Conservation (phyloP, 768 basidiomycete species). For the Suillus tomentosus region DNA sequence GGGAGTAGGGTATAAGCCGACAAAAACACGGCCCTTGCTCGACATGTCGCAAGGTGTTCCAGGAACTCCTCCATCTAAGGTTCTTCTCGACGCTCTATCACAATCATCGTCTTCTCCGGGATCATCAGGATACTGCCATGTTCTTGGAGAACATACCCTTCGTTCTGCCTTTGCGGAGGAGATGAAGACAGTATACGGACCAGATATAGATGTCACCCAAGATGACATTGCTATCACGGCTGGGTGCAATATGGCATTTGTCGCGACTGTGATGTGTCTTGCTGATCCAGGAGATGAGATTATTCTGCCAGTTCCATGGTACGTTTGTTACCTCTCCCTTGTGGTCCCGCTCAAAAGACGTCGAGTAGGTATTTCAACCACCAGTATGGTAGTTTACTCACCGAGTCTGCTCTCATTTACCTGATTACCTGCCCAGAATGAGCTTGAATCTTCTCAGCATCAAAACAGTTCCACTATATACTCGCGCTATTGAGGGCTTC, state of each 20-base stretch:
- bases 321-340: constrained; percentile 8
- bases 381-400: constrained; percentile 37
- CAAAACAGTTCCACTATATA: constrained; percentile 55
- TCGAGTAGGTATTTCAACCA: constrained; percentile 65
- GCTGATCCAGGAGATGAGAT: constrained; percentile 73
- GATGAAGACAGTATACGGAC: constrained; percentile 61
- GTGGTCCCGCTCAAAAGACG: neutral
- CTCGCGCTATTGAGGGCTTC: constrained; percentile 54
- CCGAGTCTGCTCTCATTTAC: constrained; percentile 6
- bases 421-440: constrained; percentile 50
- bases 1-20: constrained; percentile 46
- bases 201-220: constrained; percentile 44
- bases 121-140: constrained; percentile 58
- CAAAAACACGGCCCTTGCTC: constrained; percentile 52
- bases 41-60: constrained; percentile 80
- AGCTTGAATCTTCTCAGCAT: constrained; percentile 64
- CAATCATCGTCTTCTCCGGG: constrained; percentile 42
- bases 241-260: constrained; percentile 75
- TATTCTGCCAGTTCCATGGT: constrained; percentile 75
- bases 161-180: constrained; percentile 57
- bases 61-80: constrained; percentile 58
- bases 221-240: constrained; percentile 70
- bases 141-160: constrained; percentile 57
- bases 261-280: constrained; percentile 59
- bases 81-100: constrained; percentile 51